Conservation (phyloP, 1,284 basidiomycete genomes). For the Boletellus deceptivus region DNA sequence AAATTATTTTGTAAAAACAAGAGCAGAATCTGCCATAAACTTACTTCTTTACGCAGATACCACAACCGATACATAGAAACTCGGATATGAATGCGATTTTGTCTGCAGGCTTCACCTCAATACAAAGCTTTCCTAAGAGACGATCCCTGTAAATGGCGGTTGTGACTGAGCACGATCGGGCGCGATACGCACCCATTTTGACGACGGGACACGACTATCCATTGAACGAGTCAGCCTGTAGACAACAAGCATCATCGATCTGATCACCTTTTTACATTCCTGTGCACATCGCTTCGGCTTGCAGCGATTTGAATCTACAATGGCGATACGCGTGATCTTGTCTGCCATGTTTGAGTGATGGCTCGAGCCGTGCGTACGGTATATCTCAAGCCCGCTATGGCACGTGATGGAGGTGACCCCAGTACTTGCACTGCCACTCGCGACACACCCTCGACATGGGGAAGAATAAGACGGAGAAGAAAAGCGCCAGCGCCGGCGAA, state of each 20-base stretch:
- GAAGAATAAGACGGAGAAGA: slow-evolving; percentile 45
- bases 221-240: slow-evolving; percentile 12
- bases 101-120: slow-evolving; percentile 90
- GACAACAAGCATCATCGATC: slow-evolving; percentile 2
- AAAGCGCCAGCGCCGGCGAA: slow-evolving; percentile 33
- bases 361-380: neutral
- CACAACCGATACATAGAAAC: slow-evolving; percentile 94
- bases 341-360: slow-evolving; percentile 57
- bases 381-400: neutral
- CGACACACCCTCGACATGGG: slow-evolving; percentile 38
- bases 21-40: slow-evolving; percentile 28
- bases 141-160: neutral
- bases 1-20: slow-evolving; percentile 5
- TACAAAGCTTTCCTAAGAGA: slow-evolving; percentile 85
- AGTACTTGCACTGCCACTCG: slow-evolving; percentile 11
- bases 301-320: slow-evolving; percentile 90
- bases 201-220: slow-evolving; percentile 92
- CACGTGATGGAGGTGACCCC: slow-evolving; percentile 19
- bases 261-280: slow-evolving; percentile 82
- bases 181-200: slow-evolving; percentile 78
- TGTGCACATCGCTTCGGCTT: slow-evolving; percentile 91
- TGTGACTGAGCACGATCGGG: slow-evolving; percentile 12
- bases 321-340: slow-evolving; percentile 95
- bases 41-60: slow-evolving; percentile 98
- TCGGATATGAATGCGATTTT: slow-evolving; percentile 98